Evolutionary conservation across 805 yeast species (phyloP).

Genomic region (Ogataea nitratoaversa): DNA sequence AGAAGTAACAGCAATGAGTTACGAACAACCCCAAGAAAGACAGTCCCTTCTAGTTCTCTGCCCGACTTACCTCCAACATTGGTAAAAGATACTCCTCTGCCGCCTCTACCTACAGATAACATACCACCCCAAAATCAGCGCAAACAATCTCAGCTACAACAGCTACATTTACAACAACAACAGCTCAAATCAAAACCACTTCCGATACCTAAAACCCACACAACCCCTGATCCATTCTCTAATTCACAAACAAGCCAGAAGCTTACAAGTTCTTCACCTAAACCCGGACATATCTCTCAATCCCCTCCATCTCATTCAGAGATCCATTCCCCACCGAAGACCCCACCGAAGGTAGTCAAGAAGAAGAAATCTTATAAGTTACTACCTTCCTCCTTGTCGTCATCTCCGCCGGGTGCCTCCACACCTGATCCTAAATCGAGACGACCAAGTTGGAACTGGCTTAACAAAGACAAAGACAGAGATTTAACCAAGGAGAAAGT

Average conservation of each 20-base stretch:
- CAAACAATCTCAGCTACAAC: neutral
- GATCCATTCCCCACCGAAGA: slow-evolving; percentile 4
- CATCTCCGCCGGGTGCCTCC: neutral
- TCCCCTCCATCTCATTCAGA: too few relatives aligned
- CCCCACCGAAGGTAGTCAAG: slow-evolving; percentile 1
- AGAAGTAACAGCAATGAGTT: neutral
- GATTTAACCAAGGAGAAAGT: neutral
- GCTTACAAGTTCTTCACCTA: neutral
- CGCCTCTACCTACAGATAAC: slow-evolving; percentile 12
- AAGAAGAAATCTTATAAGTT: slow-evolving; percentile 10
- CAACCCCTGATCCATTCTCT: neutral
- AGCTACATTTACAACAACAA: neutral
- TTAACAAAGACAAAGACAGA: slow-evolving; percentile 5
- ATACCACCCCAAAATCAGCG: neutral
- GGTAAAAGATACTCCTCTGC: slow-evolving; percentile 14
- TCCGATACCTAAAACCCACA: neutral
- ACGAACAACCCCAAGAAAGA: slow-evolving; percentile 5
- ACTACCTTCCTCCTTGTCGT: neutral
- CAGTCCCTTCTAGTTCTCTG: slow-evolving; percentile 13
- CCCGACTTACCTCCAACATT: slow-evolving; percentile 9
- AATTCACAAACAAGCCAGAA: neutral
- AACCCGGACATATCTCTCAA: too few relatives aligned
- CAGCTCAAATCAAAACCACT: slow-evolving; percentile 1
- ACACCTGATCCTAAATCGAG: slow-evolving; percentile 1
- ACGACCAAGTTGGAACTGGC: slow-evolving; percentile 15